These are phyloP conservation scores for Berkeleyomyces rouxiae DNA, from an alignment of 2,329 filamentous ascomycete species.

Conservation along the genomic window DNA sequence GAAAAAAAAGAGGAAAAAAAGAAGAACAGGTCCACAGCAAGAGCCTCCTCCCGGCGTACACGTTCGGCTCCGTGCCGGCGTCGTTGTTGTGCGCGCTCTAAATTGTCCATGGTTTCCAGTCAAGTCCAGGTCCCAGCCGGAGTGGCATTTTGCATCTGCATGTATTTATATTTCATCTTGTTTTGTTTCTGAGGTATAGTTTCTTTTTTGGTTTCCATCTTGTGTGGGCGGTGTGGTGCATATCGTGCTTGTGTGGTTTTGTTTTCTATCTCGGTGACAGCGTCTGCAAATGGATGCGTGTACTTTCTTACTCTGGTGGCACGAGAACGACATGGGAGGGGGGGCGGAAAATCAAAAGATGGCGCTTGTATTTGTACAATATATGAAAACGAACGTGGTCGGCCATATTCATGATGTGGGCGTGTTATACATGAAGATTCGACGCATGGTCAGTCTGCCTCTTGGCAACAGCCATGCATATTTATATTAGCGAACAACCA, in stretches of 20 bases:
- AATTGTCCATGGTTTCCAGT: neutral
- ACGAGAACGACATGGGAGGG: constrained; percentile 13
- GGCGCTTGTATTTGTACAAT: constrained; percentile 22
- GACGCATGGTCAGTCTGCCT: neutral
- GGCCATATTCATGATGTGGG: constrained; percentile 7
- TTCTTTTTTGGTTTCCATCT: neutral
- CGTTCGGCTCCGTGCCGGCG: too few relatives aligned
- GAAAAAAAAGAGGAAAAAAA: neutral
- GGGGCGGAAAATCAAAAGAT: neutral
- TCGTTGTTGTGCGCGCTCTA: too few relatives aligned
- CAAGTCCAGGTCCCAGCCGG: neutral
- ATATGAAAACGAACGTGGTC: neutral
- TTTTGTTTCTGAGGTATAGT: neutral
- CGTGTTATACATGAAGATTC: neutral
- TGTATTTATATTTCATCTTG: constrained; percentile 1
- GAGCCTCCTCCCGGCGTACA: neutral
- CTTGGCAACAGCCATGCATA: neutral
- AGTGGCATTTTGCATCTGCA: neutral
- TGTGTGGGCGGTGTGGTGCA: neutral
- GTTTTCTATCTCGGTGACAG: neutral
- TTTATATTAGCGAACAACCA: neutral
- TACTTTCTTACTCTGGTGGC: neutral
- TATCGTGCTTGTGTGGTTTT: neutral
- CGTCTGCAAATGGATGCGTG: neutral
- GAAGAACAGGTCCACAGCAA: neutral